Evolutionary conservation across 192 early-diverging fungal genomes (phyloP).

Genomic region (Coemansia sp.): DNA sequence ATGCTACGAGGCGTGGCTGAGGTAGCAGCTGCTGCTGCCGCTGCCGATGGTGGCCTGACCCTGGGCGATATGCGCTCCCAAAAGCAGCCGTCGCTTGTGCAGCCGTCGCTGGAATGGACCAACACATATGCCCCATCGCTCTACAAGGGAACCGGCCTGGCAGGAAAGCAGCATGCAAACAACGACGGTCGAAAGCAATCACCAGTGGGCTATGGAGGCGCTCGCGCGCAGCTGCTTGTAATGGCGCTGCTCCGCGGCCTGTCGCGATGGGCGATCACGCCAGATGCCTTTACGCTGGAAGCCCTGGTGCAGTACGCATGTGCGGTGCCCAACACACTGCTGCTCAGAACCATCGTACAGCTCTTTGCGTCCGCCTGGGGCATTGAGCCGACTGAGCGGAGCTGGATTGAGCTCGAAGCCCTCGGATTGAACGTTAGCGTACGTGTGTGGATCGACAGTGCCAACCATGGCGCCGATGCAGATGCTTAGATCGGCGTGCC

Average conservation of each 20-base stretch:
- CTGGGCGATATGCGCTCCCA: neutral
- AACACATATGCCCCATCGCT: slow-evolving; percentile 15
- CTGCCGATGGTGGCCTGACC: neutral
- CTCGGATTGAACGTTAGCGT: slow-evolving; percentile 15
- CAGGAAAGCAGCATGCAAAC: neutral
- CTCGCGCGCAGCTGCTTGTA: slow-evolving; percentile 1
- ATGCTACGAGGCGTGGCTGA: slow-evolving; percentile 19
- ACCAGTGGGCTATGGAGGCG: neutral
- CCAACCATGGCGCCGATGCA: neutral
- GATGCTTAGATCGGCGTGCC: too few relatives aligned
- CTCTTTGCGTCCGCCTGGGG: slow-evolving; percentile 34
- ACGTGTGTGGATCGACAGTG: neutral
- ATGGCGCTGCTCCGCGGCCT: slow-evolving; percentile 32
- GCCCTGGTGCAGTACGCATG: slow-evolving; percentile 28
- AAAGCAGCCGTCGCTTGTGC: neutral
- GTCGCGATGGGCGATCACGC: slow-evolving; percentile 23
- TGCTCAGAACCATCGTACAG: slow-evolving; percentile 19
- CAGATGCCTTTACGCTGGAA: slow-evolving; percentile 27
- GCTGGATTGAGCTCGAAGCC: slow-evolving; percentile 16
- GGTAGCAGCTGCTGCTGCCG: neutral
- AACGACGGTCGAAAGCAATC: neutral
- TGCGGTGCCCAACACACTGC: neutral
- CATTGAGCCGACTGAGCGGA: slow-evolving; percentile 19
- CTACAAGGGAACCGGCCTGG: slow-evolving; percentile 12
- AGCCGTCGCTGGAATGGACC: slow-evolving; percentile 9